Evolutionary conservation across 352 stramenopile species (phyloP), one percentile per base, ranked within the genome.

Genomic region (Peronosclerospora sorghi): DNA sequence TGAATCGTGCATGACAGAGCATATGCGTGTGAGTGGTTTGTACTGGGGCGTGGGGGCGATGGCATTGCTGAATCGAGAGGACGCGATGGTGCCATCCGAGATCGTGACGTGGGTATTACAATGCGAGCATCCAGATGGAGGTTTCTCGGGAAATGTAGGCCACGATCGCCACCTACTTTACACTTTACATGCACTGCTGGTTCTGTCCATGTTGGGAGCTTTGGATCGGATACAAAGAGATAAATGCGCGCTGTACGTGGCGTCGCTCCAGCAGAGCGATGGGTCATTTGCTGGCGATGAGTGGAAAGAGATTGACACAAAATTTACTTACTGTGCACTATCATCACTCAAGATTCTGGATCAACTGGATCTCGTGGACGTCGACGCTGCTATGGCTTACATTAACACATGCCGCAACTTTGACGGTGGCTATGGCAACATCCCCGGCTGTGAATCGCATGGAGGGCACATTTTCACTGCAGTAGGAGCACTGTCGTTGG

Each of bases 251-350:
- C 29, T 34, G 13, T 97, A 78, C 66, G 73, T 99, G 14, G 67
- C 76, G 12, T 68, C 69, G 7, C 60, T 98, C 28, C 95, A 99
- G 72, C 89, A 98, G 61, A 45, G 60, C 0, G 95, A 99, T 68
- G 96, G 96, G 5, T 97, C 87, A 13, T 99, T 99, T 58, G 81
- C 73, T 2, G 96, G 95, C 26, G 96, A 99, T 65, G 57, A 91
- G 59, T 98, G 94, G 86, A 79, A 83, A 23, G 96, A 99, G 59
- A 88, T 99, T 41, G 96, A 99, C 68, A 98, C 96, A 38, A 91
- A 97, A 53, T 98, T 99, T 65, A 97, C 86, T 18, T 99, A 99
- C 66, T 99, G 96, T 56, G 95, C 95, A 15, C 65, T 99, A 13
- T 95, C 78, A n/a, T 74, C 71, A 29, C 77, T 99, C 20, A 87